Evolutionary conservation across 768 basidiomycete genomes (phyloP).

Genomic region (Russula sp.): DNA sequence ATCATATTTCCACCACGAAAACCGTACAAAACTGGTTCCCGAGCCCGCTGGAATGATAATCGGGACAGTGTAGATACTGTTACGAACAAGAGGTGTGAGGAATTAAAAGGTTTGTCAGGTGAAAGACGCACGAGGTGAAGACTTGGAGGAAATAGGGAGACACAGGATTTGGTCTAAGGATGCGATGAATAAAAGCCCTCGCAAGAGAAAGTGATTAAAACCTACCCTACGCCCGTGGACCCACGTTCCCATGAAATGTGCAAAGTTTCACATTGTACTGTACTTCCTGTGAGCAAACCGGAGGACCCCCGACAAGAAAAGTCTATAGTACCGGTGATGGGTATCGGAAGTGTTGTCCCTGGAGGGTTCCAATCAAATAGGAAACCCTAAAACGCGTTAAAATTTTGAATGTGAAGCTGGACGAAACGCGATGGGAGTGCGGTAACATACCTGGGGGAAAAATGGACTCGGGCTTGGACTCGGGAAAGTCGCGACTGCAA

Average conservation of each 20-base stretch:
- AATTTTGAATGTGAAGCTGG: not conserved
- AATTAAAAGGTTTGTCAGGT: not conserved
- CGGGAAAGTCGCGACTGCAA: not conserved
- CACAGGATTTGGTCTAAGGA: slow-evolving; percentile 49
- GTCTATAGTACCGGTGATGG: slow-evolving; percentile 33
- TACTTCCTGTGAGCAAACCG: not conserved
- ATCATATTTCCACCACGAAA: not conserved
- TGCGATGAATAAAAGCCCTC: not conserved
- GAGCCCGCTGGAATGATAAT: slow-evolving; percentile 50
- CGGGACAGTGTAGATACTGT: slow-evolving; percentile 50
- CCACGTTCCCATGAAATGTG: slow-evolving; percentile 36
- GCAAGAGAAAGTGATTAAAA: not conserved
- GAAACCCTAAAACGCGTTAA: slow-evolving; percentile 32
- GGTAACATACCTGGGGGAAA: slow-evolving; percentile 18
- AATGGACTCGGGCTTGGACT: too few relatives aligned
- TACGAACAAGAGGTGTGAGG: not conserved
- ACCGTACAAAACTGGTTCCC: slow-evolving; percentile 48
- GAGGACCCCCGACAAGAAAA: not conserved
- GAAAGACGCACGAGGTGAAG: slow-evolving; percentile 53
- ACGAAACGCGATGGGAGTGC: not conserved
- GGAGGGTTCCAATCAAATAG: slow-evolving; percentile 37
- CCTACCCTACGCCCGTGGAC: slow-evolving; percentile 34
- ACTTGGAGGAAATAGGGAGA: slow-evolving; percentile 60
- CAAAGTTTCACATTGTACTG: slow-evolving; percentile 39
- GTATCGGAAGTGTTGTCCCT: slow-evolving; percentile 36